These are phyloP conservation scores for Drosera spatulata DNA, from an alignment of 179 eudicot genomes.

Conservation along the genomic window DNA sequence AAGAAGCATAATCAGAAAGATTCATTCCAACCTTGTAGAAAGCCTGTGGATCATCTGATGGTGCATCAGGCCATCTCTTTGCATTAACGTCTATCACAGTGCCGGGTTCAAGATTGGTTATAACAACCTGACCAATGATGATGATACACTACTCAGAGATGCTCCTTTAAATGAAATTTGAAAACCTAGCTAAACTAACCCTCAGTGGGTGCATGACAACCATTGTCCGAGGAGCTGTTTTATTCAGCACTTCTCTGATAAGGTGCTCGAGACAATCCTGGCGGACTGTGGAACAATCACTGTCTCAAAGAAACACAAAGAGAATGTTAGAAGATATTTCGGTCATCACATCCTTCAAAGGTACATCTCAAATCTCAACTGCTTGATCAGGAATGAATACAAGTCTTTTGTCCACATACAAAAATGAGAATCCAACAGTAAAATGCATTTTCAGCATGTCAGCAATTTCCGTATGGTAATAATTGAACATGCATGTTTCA, in stretches of 20 bases:
- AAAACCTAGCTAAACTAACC: constrained; percentile 30
- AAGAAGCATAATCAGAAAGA: no score
- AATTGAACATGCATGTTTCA: no score
- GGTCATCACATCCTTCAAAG: no score
- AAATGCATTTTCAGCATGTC: no score
- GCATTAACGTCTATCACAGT: constrained; percentile 72
- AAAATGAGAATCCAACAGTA: no score
- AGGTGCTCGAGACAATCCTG: constrained; percentile 79
- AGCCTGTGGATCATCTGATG: constrained; percentile 46
- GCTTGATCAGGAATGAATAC: no score
- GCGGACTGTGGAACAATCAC: constrained; percentile 73
- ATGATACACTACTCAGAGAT: constrained; percentile 4
- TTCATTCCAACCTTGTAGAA: constrained; percentile 60
- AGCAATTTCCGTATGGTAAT: no score
- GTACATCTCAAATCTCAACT: no score
- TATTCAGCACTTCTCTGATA: constrained; percentile 84
- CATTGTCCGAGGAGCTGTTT: constrained; percentile 71
- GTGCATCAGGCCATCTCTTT: constrained; percentile 97
- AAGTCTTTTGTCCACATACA: no score
- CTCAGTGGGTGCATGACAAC: constrained; percentile 81
- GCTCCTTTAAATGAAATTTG: not conserved
- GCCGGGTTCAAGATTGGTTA: constrained; percentile 76
- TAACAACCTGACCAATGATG: constrained; percentile 47
- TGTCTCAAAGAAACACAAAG: constrained; percentile 19
- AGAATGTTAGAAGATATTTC: not conserved